Evolutionary conservation across 352 stramenopile genomes (phyloP), one percentile per base, ranked within the genome.

Genomic region (Peronospora destructor): DNA sequence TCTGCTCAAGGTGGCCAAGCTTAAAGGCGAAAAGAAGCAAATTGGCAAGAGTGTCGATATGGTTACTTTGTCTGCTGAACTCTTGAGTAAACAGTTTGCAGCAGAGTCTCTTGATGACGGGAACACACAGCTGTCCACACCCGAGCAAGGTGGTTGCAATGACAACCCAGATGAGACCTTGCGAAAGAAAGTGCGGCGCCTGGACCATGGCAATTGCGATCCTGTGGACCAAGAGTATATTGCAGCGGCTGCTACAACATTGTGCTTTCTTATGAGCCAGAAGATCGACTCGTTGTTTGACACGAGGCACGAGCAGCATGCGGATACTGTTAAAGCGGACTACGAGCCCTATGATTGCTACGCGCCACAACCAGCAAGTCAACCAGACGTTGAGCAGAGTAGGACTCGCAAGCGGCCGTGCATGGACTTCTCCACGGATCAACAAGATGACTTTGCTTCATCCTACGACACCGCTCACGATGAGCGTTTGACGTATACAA

Each of bases 1-100:
- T 49, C 35, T 94, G 47, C 74, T 94, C 40, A 94, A 94, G 55
- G 65, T 94, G n/a, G 81, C 84, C 59, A 94, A 94, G 64, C 62
- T 92, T 16, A 87, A 88, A 63, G 80, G 71, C 2, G 81, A 90
- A 50, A 87, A 87, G 53, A 87, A 93, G 46, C 67, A 80, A 39
- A 57, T 51, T 42, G 60, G 57, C 43, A 70, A 73, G 36, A 51
- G 34, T 0, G 40, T 37, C 10, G 63, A 61, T 11, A 70, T 70
- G 38, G 52, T 44, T 12, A 66, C 52, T 10, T 33, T 68, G 9
- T 34, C 65, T 38, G 49, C 52, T 25, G 60, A 65, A 30, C 33
- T 45, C 9, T 34, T 21, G 3, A 42, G 21, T 19, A 35, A 26
- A 49, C 23, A 40, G 23, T 23, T 43, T 3, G 35, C 28, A 29